These are phyloP conservation scores for Scedosporium dehoogii DNA, from an alignment of 2,329 filamentous ascomycete species.

Conservation along the genomic window DNA sequence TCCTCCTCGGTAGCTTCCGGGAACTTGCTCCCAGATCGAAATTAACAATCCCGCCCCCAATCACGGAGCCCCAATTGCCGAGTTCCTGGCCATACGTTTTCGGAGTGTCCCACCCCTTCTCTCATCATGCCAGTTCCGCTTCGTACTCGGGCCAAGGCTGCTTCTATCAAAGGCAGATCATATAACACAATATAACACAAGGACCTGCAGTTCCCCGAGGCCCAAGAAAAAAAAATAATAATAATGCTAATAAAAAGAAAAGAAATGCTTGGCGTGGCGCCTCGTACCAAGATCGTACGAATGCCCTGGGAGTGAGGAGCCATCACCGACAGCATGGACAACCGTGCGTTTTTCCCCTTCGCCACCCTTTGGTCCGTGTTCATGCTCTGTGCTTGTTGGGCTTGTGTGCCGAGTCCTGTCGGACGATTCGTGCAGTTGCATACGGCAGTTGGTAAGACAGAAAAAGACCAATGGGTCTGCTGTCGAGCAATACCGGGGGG, in stretches of 20 bases:
- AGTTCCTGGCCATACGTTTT: too few relatives aligned
- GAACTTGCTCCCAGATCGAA: too few relatives aligned
- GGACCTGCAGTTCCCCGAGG: neutral
- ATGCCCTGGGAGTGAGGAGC: too few relatives aligned
- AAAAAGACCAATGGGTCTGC: neutral
- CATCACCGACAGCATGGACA: neutral
- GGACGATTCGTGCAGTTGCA: neutral
- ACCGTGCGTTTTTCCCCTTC: neutral
- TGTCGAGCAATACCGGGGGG: too few relatives aligned
- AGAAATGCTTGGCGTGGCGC: neutral
- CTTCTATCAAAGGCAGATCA: neutral
- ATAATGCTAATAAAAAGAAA: neutral
- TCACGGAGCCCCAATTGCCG: too few relatives aligned
- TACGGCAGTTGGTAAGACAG: neutral
- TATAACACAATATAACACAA: conserved; percentile 1
- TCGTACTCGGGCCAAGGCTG: neutral
- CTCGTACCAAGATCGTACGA: neutral
- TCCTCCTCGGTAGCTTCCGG: too few relatives aligned
- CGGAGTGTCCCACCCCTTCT: neutral
- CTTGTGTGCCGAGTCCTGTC: neutral
- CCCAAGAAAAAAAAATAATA: neutral
- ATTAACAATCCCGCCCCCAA: too few relatives aligned
- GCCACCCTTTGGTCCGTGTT: neutral
- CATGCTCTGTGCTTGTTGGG: too few relatives aligned
- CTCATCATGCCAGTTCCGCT: neutral